Percentiles rank a stretch among this genome's conserved stretches.
These are phyloP conservation scores for Tulasnella sp. DNA, from an alignment of 768 basidiomycete genomes.

Conservation along the genomic window DNA sequence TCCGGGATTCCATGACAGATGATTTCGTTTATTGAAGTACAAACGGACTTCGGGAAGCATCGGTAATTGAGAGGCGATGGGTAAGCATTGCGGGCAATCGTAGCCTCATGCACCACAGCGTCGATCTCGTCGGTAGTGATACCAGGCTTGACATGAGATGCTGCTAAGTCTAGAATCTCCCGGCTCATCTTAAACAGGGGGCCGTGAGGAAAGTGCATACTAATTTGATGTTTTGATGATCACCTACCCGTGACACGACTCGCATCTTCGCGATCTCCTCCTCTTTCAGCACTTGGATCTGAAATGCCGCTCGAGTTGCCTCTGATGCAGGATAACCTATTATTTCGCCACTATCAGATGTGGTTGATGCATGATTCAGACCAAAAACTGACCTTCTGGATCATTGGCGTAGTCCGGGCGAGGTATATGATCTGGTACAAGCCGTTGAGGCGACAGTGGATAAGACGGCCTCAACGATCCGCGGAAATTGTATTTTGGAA, in stretches of 20 bases:
- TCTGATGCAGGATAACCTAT: slow-evolving; percentile 22
- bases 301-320: background rate
- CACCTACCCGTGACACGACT: slow-evolving; percentile 69
- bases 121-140: slow-evolving; percentile 95
- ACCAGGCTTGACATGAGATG: slow-evolving; percentile 76
- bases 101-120: slow-evolving; percentile 83
- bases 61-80: slow-evolving; percentile 91
- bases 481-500: slow-evolving; percentile 64
- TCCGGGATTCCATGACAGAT: slow-evolving; percentile 98
- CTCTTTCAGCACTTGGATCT: slow-evolving; percentile 46
- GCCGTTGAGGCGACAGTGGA: slow-evolving; percentile 69
- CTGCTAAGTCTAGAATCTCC: slow-evolving; percentile 89
- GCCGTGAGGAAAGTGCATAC: background rate
- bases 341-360: background rate
- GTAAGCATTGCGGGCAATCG: slow-evolving; percentile 81
- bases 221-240: background rate
- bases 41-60: slow-evolving; percentile 88
- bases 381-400: slow-evolving; percentile 34
- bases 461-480: slow-evolving; percentile 73
- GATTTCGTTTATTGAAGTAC: slow-evolving; percentile 93
- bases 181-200: slow-evolving; percentile 53
- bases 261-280: slow-evolving; percentile 89
- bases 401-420: slow-evolving; percentile 80
- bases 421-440: slow-evolving; percentile 71
- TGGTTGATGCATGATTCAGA: background rate